These are phyloP conservation scores for Plasmodium gaboni DNA, from an alignment of 169 alveolate genomes.

Conservation along the genomic window DNA sequence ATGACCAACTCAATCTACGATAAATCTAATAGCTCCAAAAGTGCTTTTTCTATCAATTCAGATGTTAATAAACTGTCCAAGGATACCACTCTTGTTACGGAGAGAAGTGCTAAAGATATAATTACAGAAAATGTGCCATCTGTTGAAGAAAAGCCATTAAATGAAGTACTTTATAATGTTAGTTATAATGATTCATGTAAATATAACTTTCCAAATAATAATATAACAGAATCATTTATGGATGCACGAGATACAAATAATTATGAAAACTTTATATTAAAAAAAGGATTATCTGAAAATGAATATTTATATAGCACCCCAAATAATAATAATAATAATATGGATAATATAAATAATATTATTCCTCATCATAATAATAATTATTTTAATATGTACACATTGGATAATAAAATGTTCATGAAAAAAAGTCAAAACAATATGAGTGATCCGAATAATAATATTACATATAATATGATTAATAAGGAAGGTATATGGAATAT, in stretches of 20 bases:
- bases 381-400: background rate
- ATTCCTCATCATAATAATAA: background rate
- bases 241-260: conserved; percentile 5
- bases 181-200: conserved; percentile 11
- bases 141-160: background rate
- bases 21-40: conserved; percentile 11
- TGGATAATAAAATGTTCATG: background rate
- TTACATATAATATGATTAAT: background rate
- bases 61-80: conserved; percentile 16
- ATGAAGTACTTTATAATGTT: conserved; percentile 17
- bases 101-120: background rate
- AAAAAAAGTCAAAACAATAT: background rate
- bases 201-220: background rate
- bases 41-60: background rate
- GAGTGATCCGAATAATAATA: conserved; percentile 4
- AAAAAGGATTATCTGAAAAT: background rate
- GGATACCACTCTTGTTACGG: conserved; percentile 6
- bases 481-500: conserved; percentile 1
- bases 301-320: background rate
- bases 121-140: background rate
- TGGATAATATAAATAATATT: background rate
- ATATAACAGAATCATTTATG: background rate
- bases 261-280: conserved; percentile 6
- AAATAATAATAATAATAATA: conserved; percentile 1
- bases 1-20: background rate